Conservation (phyloP, 1,284 basidiomycete genomes). For the Jaminaea rosea region DNA sequence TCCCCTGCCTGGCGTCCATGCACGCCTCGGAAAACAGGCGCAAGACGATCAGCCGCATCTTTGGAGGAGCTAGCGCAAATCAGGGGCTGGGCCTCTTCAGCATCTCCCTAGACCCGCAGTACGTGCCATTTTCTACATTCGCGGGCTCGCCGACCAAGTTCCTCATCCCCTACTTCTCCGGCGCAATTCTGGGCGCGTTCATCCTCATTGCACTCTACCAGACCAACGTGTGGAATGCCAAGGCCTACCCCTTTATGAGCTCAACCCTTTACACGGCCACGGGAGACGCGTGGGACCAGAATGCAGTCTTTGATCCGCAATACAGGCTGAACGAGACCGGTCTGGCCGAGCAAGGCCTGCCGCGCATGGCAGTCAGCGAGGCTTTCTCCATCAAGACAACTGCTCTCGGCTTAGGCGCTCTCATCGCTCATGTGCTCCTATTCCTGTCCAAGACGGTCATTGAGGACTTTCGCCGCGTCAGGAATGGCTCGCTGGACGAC, state of each 20-base stretch:
- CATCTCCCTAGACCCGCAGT: slow-evolving; percentile 24
- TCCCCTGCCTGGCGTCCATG: slow-evolving; percentile 53
- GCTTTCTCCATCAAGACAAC: slow-evolving; percentile 55
- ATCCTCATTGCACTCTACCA: slow-evolving; percentile 37
- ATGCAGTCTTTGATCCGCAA: slow-evolving; percentile 28
- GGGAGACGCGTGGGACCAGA: slow-evolving; percentile 49
- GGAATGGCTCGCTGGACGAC: neutral
- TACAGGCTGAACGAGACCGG: slow-evolving; percentile 22
- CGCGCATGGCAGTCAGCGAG: slow-evolving; percentile 50
- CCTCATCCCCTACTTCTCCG: slow-evolving; percentile 24
- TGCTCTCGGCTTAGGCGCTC: slow-evolving; percentile 50
- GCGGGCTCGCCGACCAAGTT: slow-evolving; percentile 13
- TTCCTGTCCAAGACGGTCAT: slow-evolving; percentile 44
- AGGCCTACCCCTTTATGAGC: slow-evolving; percentile 21
- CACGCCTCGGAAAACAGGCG: slow-evolving; percentile 43
- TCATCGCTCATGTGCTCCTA: slow-evolving; percentile 57
- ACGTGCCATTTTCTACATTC: slow-evolving; percentile 29
- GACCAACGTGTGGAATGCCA: slow-evolving; percentile 18
- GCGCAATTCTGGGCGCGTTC: slow-evolving; percentile 26
- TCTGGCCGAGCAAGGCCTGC: slow-evolving; percentile 29
- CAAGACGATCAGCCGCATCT: slow-evolving; percentile 29
- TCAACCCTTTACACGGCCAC: slow-evolving; percentile 14
- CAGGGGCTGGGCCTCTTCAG: slow-evolving; percentile 30
- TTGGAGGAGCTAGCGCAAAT: slow-evolving; percentile 32
- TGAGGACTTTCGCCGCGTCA: neutral